Evolutionary conservation across 768 basidiomycete genomes (phyloP).

Genomic region (Rhizopogon rudus): DNA sequence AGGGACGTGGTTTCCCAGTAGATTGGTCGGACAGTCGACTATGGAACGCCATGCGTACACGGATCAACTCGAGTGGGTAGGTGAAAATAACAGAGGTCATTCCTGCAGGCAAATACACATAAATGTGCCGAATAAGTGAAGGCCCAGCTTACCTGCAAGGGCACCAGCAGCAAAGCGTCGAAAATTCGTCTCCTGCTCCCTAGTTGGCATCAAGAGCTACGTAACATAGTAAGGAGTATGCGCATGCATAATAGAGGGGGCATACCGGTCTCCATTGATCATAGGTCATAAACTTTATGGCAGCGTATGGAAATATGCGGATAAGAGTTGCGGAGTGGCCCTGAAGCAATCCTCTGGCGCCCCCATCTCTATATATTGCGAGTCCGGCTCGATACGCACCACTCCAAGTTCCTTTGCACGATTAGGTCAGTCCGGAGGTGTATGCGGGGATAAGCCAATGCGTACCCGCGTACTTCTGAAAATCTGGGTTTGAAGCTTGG

Average conservation of each 20-base stretch:
- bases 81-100: constrained; percentile 86
- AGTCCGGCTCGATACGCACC: constrained; percentile 76
- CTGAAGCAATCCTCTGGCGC: constrained; percentile 82
- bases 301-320: constrained; percentile 95
- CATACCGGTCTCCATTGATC: constrained; percentile 79
- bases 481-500: constrained; percentile 95
- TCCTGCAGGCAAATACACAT: constrained; percentile 37
- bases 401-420: constrained; percentile 69
- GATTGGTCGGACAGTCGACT: constrained; percentile 17
- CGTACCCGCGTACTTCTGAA: constrained; percentile 86
- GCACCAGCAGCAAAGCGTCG: constrained; percentile 86
- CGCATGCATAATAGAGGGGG: constrained; percentile 1
- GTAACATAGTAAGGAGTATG: not conserved
- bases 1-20: constrained; percentile 33
- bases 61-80: constrained; percentile 92
- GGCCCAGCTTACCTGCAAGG: constrained; percentile 59
- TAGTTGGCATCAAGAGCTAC: constrained; percentile 84
- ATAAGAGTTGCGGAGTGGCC: constrained; percentile 95
- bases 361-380: constrained; percentile 63
- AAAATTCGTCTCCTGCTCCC: constrained; percentile 67
- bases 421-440: constrained; percentile 16
- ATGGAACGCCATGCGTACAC: constrained; percentile 89
- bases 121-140: not conserved
- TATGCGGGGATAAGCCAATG: constrained; percentile 9
- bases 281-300: constrained; percentile 96